Percentiles rank a stretch among this genome's conserved stretches.
phyloP scores from a whole-genome alignment of 257 asterid genomes.

The Capsicum baccatum region DNA sequence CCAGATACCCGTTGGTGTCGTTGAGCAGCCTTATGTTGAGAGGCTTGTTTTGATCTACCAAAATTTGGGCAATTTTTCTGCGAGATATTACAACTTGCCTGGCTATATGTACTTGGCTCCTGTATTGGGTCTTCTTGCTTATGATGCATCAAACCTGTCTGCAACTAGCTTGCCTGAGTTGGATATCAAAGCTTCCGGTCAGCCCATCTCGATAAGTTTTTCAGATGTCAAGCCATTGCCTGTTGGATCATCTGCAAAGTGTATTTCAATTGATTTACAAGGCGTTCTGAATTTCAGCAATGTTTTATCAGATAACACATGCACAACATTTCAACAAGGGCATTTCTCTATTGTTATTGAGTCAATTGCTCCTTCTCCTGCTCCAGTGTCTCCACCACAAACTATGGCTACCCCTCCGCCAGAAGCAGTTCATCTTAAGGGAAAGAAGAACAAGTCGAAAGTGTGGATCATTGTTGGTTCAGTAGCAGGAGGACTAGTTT shows the following conservation, averaged over 20 bases:
- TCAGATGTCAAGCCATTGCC: slow-evolving; percentile 42
- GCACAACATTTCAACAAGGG: slow-evolving; percentile 66
- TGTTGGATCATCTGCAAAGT: slow-evolving; percentile 51
- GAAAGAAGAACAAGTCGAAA: slow-evolving; percentile 32
- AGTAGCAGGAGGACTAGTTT: slow-evolving; percentile 52
- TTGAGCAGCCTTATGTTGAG: slow-evolving; percentile 53
- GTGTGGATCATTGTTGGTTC: slow-evolving; percentile 63
- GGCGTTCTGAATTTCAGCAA: slow-evolving; percentile 57
- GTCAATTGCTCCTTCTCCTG: slow-evolving; percentile 49
- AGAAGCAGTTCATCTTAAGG: slow-evolving; percentile 8
- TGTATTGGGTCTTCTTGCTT: slow-evolving; percentile 68
- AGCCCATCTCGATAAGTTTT: slow-evolving; percentile 66
- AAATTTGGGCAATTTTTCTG: slow-evolving; percentile 62
- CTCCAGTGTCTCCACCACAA: slow-evolving; percentile 32
- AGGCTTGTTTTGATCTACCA: slow-evolving; percentile 76
- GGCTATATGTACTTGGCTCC: slow-evolving; percentile 66
- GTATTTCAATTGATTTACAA: slow-evolving; percentile 53
- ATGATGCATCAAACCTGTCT: slow-evolving; percentile 57
- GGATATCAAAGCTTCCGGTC: slow-evolving; percentile 45
- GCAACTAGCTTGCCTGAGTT: slow-evolving; percentile 56
- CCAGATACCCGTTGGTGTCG: slow-evolving; percentile 56
- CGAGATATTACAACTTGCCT: slow-evolving; percentile 45
- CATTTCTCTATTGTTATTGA: slow-evolving; percentile 71
- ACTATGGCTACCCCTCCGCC: background rate
- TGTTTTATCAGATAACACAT: slow-evolving; percentile 45